Evolutionary conservation across 805 yeast species (phyloP).

Genomic region (Nakazawaea sp.): DNA sequence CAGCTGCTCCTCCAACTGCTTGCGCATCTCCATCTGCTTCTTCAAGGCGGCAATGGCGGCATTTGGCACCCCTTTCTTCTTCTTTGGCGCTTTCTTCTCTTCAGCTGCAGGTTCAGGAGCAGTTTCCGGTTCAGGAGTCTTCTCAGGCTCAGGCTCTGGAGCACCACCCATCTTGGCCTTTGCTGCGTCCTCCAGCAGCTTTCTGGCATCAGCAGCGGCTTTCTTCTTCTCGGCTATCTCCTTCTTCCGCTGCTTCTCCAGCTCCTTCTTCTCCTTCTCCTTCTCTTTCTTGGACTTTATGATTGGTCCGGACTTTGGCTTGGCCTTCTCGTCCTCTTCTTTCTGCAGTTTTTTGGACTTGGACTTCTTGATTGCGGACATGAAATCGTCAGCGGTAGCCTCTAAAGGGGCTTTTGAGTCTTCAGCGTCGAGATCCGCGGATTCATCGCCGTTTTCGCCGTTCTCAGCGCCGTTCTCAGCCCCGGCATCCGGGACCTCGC

Average conservation of each 20-base stretch:
- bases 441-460: conserved; percentile 20
- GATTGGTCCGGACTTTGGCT: conserved; percentile 50
- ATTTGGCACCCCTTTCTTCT: conserved; percentile 67
- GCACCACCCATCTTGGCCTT: conserved; percentile 27
- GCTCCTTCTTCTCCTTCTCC: conserved; percentile 92
- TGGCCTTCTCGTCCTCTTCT: conserved; percentile 54
- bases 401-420: no score
- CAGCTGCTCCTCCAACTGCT: conserved; percentile 83
- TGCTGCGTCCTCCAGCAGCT: conserved; percentile 22
- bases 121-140: conserved; percentile 26
- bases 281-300: conserved; percentile 89
- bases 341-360: conserved; percentile 71
- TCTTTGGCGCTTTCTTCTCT: conserved; percentile 35
- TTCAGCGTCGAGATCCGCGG: conserved; percentile 21
- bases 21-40: conserved; percentile 81
- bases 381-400: conserved; percentile 32
- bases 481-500: conserved; percentile 43
- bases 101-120: conserved; percentile 28
- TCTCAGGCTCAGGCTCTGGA: conserved; percentile 16
- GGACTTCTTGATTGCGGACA: conserved; percentile 75
- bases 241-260: conserved; percentile 85
- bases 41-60: conserved; percentile 90
- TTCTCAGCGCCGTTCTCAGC: conserved; percentile 39
- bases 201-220: conserved; percentile 28
- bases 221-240: conserved; percentile 85